Conservation (phyloP, 1,284 basidiomycete genomes). For the Lignosus rhinocerotis region DNA sequence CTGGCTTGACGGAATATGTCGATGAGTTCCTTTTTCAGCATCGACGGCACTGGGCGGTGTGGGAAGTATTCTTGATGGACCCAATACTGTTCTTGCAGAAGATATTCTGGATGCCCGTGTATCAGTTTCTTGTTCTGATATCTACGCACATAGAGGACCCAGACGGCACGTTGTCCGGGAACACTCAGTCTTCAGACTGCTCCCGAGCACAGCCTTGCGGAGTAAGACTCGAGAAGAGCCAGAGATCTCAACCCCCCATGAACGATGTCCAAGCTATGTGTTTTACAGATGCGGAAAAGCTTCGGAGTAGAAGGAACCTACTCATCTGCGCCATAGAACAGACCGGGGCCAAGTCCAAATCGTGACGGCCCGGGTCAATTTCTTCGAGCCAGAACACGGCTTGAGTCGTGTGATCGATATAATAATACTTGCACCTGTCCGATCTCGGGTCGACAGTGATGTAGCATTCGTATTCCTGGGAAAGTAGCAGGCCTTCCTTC, state of each 20-base stretch:
- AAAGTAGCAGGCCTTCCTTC: slow-evolving; percentile 4
- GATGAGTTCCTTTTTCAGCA: slow-evolving; percentile 17
- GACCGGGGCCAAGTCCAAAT: slow-evolving; percentile 23
- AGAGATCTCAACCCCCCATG: no score
- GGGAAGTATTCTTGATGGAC: slow-evolving; percentile 33
- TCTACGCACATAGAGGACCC: not conserved
- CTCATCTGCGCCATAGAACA: slow-evolving; percentile 26
- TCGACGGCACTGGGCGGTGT: slow-evolving; percentile 17
- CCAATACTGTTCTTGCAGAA: slow-evolving; percentile 34
- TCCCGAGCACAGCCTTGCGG: not conserved
- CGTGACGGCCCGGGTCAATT: slow-evolving; percentile 15
- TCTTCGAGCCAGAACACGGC: slow-evolving; percentile 31
- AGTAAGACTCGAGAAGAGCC: not conserved
- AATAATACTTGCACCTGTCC: slow-evolving; percentile 29
- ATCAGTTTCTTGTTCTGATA: not conserved
- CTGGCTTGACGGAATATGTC: slow-evolving; percentile 26
- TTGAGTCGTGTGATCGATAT: slow-evolving; percentile 28
- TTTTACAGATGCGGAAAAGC: no score
- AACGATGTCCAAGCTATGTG: not conserved
- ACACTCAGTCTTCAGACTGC: not conserved
- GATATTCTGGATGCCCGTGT: slow-evolving; percentile 15
- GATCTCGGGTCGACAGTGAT: slow-evolving; percentile 19
- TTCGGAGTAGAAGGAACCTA: slow-evolving; percentile 9
- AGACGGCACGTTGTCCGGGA: not conserved
- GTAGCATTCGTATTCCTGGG: slow-evolving; percentile 26